Conservation (phyloP, 371 early-diverging fungal species). For the Rozella allomycis region DNA sequence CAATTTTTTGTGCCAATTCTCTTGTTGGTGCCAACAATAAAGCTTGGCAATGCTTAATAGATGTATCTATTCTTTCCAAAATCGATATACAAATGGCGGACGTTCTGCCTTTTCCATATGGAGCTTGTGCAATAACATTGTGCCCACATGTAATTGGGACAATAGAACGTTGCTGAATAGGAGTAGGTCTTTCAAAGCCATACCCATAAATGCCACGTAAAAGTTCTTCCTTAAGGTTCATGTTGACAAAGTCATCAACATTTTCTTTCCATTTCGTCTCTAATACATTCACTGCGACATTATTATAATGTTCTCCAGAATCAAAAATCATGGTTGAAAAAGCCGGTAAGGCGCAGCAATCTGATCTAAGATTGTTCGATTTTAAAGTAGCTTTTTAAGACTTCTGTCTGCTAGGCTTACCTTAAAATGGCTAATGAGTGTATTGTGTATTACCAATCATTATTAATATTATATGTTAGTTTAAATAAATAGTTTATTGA, state of each 20-base stretch:
- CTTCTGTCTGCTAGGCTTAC: no score
- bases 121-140: conserved; percentile 97
- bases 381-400: no score
- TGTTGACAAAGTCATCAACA: conserved; percentile 65
- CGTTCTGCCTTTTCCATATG: conserved; percentile 99
- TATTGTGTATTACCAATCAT: no score
- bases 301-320: no score
- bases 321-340: no score
- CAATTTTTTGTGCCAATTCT: conserved; percentile 95
- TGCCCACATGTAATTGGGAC: conserved; percentile 70
- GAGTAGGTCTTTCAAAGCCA: conserved; percentile 77
- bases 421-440: no score
- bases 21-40: conserved; percentile 94
- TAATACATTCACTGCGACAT: conserved; percentile 7
- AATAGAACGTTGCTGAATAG: conserved; percentile 95
- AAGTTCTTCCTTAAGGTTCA: conserved; percentile 78
- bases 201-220: conserved; percentile 94
- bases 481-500: no score
- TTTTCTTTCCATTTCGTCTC: conserved; percentile 19
- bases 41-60: conserved; percentile 71
- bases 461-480: no score
- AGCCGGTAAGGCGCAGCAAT: no score
- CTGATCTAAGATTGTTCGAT: no score
- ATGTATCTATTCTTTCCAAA: conserved; percentile 76
- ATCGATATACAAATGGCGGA: conserved; percentile 97